These are phyloP conservation scores for Musa beccarii DNA, from an alignment of 176 grass and related monocot genomes.

Conservation along the genomic window DNA sequence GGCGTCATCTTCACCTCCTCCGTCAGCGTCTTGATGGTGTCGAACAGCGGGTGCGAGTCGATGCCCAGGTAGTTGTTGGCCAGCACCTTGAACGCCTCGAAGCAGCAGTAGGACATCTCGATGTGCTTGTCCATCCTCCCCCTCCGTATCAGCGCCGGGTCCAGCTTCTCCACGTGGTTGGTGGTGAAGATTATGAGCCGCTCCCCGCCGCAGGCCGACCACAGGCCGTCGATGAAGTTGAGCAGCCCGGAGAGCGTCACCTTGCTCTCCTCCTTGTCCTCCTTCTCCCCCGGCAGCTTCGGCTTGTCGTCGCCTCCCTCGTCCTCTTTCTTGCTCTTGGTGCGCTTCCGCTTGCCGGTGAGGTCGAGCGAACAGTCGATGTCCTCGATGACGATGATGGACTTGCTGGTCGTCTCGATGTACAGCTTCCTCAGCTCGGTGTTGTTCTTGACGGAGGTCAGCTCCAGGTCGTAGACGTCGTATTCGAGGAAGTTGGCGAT, in stretches of 20 bases:
- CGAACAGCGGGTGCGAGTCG: constrained; percentile 18
- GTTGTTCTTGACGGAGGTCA: constrained; percentile 26
- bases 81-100: constrained; percentile 42
- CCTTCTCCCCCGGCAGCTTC: neutral
- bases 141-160: constrained; percentile 43
- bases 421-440: constrained; percentile 23
- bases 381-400: constrained; percentile 28
- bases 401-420: constrained; percentile 29
- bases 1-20: constrained; percentile 46
- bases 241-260: constrained; percentile 27
- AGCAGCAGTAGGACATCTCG: constrained; percentile 67
- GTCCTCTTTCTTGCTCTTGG: neutral
- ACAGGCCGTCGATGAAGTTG: constrained; percentile 25
- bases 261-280: constrained; percentile 13
- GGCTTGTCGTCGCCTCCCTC: neutral
- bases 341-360: constrained; percentile 22
- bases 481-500: constrained; percentile 19
- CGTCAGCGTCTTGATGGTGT: constrained; percentile 8
- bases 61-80: constrained; percentile 40
- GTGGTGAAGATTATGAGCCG: constrained; percentile 26
- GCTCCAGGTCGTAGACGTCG: constrained; percentile 25
- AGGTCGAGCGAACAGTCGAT: constrained; percentile 32
- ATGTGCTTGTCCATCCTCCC: constrained; percentile 76
- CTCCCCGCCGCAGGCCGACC: constrained; percentile 25
- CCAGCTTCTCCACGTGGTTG: constrained; percentile 23